Evolutionary conservation across 164 flowering plant species (phyloP).

Genomic region (Brasenia schreberi): DNA sequence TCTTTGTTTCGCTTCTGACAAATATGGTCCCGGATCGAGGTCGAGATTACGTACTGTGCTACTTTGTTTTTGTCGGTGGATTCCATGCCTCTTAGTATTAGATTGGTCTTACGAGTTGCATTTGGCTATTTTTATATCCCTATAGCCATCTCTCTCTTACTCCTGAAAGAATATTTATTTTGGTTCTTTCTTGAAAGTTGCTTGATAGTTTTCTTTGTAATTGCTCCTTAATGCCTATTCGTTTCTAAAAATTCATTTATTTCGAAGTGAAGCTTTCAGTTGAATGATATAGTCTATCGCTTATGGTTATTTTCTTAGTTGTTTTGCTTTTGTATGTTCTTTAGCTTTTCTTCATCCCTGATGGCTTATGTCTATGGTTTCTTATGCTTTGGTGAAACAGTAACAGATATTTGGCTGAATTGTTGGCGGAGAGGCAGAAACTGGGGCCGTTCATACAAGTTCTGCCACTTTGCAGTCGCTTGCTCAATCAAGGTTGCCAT

Average conservation of each 20-base stretch:
- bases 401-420: slow-evolving; percentile 56
- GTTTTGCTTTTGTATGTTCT: too few relatives aligned
- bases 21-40: background rate
- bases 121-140: too few relatives aligned
- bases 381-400: slow-evolving; percentile 5
- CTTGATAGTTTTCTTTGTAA: too few relatives aligned
- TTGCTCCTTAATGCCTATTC: background rate
- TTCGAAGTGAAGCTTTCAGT: background rate
- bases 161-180: too few relatives aligned
- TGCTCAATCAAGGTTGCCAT: slow-evolving; percentile 55
- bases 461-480: slow-evolving; percentile 52
- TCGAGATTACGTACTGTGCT: background rate
- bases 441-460: slow-evolving; percentile 67
- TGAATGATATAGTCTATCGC: background rate
- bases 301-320: background rate
- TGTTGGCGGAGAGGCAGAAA: slow-evolving; percentile 67
- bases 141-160: too few relatives aligned
- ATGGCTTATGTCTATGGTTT: slow-evolving; percentile 4
- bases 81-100: too few relatives aligned
- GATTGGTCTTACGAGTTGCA: too few relatives aligned
- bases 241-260: background rate
- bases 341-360: background rate
- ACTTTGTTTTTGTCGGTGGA: too few relatives aligned
- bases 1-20: background rate
- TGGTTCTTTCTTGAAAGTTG: too few relatives aligned